Evolutionary conservation across 225 moss, liverwort and hornwort species (phyloP), one percentile per base, ranked within the genome.

Genomic region (Sphagnum contortum): DNA sequence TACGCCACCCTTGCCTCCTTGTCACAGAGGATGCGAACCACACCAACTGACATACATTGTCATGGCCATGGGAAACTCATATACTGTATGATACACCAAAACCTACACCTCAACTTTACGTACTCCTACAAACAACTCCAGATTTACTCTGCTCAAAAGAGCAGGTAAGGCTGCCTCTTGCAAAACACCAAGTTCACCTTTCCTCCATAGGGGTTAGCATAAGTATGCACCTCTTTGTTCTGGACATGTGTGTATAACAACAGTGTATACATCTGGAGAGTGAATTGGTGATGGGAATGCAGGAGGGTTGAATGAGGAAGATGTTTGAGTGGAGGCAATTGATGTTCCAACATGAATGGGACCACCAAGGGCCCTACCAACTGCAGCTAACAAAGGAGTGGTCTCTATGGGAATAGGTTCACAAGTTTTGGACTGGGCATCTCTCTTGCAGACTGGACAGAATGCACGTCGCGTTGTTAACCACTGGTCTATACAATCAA

Each of bases 361-460:
- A 45, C 77, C 72, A 14, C 68, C 71, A 4, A 78, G 61, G 11
- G 69, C 47, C 54, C 73, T 71, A 64, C 71, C 77, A 53, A 73
- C 45, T 6, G 77, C 55, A 73, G 79, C 58, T 59, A 98, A 79
- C 71, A 98, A 70, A 62, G 96, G 96, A 60, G 96, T 98, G 55
- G 79, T 91, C 72, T 92, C 92, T 48, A 90, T 90, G 12, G 85
- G 83, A 57, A 87, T 83, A 64, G 83, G 75, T 50, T 80, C 82
- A 29, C 74, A 54, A 50, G 55, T 76, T 48, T 85, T 73, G 3
- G 74, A 65, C 60, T 78, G 79, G 3, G 93, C 96, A 72, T 98
- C 96, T 67, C 89, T 87, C 75, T 98, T 98, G 80, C 96, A 98
- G 13, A 98, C 85, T 64, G 96, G 96, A 80, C 96, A 98, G 62